Conservation (phyloP, 257 asterid genomes). For the Solanum tarijense region DNA sequence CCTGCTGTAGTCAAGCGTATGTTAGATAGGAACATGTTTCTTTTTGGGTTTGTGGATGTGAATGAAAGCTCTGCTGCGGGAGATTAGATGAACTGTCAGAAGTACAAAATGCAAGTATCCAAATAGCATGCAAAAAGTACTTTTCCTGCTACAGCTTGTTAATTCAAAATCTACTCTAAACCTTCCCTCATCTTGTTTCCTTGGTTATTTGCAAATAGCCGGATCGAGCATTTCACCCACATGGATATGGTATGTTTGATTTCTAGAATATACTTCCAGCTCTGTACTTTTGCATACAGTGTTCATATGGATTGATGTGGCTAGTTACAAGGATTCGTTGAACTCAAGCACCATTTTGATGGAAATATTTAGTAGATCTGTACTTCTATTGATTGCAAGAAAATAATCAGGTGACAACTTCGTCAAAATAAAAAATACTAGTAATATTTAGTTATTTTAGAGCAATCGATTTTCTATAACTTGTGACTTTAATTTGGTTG, state of each 20-base stretch:
- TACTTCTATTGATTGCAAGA: not conserved
- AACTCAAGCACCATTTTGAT: not conserved
- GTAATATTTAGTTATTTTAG: not conserved
- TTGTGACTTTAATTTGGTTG: not conserved
- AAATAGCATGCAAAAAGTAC: constrained; percentile 51
- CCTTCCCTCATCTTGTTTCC: not conserved
- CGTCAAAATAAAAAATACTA: not conserved
- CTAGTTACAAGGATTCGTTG: not conserved
- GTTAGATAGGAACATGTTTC: constrained; percentile 63
- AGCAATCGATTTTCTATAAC: not conserved
- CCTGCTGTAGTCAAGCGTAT: constrained; percentile 50
- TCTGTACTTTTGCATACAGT: not conserved
- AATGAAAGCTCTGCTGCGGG: constrained; percentile 51
- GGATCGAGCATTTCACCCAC: constrained; percentile 62
- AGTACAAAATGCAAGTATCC: constrained; percentile 52
- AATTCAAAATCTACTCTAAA: not conserved
- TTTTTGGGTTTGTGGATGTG: constrained; percentile 59
- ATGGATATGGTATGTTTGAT: constrained; percentile 63
- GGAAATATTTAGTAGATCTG: not conserved
- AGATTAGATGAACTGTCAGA: constrained; percentile 60
- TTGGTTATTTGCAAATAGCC: constrained; percentile 54
- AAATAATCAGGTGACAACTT: not conserved
- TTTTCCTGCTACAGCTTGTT: not conserved
- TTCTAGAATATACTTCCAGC: not conserved
- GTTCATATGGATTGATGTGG: not conserved